Evolutionary conservation across 129 eudicot genomes (phyloP).

Genomic region (Saposhnikovia divaricata): DNA sequence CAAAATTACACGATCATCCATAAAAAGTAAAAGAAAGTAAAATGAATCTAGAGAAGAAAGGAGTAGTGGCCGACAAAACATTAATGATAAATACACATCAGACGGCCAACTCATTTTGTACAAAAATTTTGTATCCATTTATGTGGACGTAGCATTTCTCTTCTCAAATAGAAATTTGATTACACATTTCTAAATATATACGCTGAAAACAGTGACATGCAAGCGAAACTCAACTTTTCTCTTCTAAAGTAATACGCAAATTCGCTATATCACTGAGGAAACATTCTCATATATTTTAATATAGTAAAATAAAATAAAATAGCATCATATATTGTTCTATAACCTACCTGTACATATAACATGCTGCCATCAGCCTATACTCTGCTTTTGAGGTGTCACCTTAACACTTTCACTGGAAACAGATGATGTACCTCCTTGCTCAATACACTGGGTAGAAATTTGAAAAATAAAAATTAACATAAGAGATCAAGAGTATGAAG

Average conservation of each 20-base stretch:
- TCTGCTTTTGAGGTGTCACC: constrained; percentile 26
- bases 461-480: neutral
- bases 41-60: too few relatives aligned
- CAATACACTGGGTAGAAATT: constrained; percentile 51
- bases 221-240: neutral
- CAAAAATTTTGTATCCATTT: too few relatives aligned
- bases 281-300: too few relatives aligned
- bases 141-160: too few relatives aligned
- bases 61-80: too few relatives aligned
- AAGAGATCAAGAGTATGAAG: neutral
- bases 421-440: constrained; percentile 71
- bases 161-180: neutral
- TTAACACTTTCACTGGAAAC: constrained; percentile 26
- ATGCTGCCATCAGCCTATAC: constrained; percentile 13
- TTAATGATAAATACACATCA: too few relatives aligned
- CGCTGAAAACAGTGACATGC: neutral
- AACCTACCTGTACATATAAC: neutral
- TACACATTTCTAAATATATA: neutral
- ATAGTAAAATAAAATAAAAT: too few relatives aligned
- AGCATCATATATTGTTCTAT: constrained; percentile 5
- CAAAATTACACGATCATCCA: too few relatives aligned
- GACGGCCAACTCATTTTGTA: too few relatives aligned
- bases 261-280: neutral
- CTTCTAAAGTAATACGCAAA: neutral
- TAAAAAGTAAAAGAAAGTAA: too few relatives aligned